Evolutionary conservation across 768 basidiomycete species (phyloP), one percentile per base, ranked within the genome.

Genomic region (Auriscalpium orientale): DNA sequence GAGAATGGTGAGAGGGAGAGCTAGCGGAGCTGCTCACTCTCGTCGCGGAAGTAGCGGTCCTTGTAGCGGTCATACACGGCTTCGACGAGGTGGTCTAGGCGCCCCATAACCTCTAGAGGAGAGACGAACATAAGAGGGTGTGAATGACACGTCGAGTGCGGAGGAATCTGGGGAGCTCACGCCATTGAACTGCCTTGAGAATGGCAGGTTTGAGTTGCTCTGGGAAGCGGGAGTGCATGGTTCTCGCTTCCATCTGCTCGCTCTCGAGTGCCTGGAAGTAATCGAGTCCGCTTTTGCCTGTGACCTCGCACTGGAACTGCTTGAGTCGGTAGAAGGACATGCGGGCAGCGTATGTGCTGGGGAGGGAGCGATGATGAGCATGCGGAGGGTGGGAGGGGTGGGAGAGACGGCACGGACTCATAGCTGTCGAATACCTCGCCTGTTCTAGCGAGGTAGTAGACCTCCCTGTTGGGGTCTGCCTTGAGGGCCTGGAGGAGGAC

Each of bases 361-460:
- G 49, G 52, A 47, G 35, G 34, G 52, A 38, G 40, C 34, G 47
- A 37, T 60, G 47, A 58, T 54, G 62, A 63, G 57, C 59, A 58
- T 49, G 51, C 63, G 58, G 47, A 49, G 63, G 44, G 54, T 28
- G 59, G 64, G 69, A 56, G 56, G 49, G 67, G 65, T 55, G 62
- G 57, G 43, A 60, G 57, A 59, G 61, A 58, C 59, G 66, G 55
- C 54, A 79, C 90, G 68, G 67, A 97, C 95, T 97, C 94, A 68
- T 97, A 98, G 67, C 85, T 85, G 61, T 92, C 86, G 70, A 98
- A 98, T 72, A 98, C 90, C 81, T 98, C 95, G 67, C 95, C 95
- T 3, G 95, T 98, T 71, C 92, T 85, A 61, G 84, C 76, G 67
- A 98, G 86, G 76, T 90, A 95, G 75, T 85, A 98, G 70, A 98